Percentiles rank a stretch among this genome's conserved stretches.
Evolutionary conservation across 2,329 filamentous ascomycete species (phyloP).

Genomic region (Aureobasidium mangrovei): DNA sequence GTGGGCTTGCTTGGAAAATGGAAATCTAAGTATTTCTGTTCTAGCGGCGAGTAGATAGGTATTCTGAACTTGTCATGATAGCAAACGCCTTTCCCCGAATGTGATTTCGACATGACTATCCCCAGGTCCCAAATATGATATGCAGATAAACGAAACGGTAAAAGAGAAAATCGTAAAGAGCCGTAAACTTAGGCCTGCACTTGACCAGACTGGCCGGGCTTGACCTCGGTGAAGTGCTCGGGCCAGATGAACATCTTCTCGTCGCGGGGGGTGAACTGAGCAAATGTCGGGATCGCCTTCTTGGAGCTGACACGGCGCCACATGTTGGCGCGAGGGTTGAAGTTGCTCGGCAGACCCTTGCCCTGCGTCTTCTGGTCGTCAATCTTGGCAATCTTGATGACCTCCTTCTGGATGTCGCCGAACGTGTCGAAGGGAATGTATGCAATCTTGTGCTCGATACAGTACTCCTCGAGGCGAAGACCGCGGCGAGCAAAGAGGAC

Average conservation of each 20-base stretch:
- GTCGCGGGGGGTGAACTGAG: slow-evolving; percentile 45
- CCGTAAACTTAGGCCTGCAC: not conserved
- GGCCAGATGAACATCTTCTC: slow-evolving; percentile 58
- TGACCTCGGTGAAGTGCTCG: slow-evolving; percentile 38
- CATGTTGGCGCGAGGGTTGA: slow-evolving; percentile 61
- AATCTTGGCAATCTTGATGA: slow-evolving; percentile 49
- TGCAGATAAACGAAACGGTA: not conserved
- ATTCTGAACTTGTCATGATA: not conserved
- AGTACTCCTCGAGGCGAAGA: slow-evolving; percentile 57
- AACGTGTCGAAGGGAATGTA: slow-evolving; percentile 59
- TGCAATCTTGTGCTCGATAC: slow-evolving; percentile 50
- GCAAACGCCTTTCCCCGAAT: not conserved
- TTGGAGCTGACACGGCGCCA: slow-evolving; percentile 56
- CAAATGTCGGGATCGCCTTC: slow-evolving; percentile 43
- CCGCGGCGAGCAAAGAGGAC: slow-evolving; percentile 60
- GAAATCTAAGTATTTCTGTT: no score
- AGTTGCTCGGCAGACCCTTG: slow-evolving; percentile 49
- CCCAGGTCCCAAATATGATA: not conserved
- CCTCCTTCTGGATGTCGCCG: slow-evolving; percentile 54
- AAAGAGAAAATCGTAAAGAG: not conserved
- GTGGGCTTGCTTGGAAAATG: no score
- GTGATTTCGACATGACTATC: not conserved
- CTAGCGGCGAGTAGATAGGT: no score
- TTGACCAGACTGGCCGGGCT: not conserved
- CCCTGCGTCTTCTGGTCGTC: slow-evolving; percentile 55